Percentiles rank a stretch among this genome's conserved stretches.
phyloP scores from a whole-genome alignment of 2,329 filamentous ascomycete genomes.

The Periconia macrospinosa region DNA sequence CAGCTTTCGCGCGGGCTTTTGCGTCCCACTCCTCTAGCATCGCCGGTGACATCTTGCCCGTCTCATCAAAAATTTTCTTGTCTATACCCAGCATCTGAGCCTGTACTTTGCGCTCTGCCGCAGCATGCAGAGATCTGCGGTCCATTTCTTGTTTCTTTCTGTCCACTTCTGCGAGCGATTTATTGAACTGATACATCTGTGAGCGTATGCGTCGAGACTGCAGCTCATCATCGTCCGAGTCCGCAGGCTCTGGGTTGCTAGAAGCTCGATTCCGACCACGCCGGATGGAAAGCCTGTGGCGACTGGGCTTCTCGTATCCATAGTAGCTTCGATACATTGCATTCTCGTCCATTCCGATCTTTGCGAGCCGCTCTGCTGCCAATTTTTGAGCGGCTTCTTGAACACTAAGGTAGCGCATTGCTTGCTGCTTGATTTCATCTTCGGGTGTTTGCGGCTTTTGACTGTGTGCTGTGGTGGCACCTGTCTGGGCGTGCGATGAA shows the following conservation, averaged over 20 bases:
- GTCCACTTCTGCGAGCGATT: conserved; percentile 68
- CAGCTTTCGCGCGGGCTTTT: conserved; percentile 71
- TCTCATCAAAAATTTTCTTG: conserved; percentile 74
- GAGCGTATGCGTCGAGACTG: conserved; percentile 72
- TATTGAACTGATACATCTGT: conserved; percentile 79
- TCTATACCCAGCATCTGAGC: conserved; percentile 79
- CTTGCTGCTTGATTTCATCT: conserved; percentile 56
- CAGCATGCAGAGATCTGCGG: conserved; percentile 72
- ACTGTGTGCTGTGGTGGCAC: conserved; percentile 36
- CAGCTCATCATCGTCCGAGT: conserved; percentile 64
- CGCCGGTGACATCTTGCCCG: conserved; percentile 70
- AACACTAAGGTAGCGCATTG: conserved; percentile 61
- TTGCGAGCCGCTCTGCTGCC: conserved; percentile 79
- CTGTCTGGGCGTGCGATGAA: conserved; percentile 42
- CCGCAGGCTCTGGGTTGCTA: conserved; percentile 61
- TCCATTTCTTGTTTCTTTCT: conserved; percentile 74
- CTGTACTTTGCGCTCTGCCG: conserved; percentile 84
- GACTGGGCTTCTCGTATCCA: conserved; percentile 57
- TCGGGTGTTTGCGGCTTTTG: conserved; percentile 33
- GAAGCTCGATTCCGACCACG: conserved; percentile 63
- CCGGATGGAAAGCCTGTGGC: conserved; percentile 54
- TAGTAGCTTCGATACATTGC: conserved; percentile 77
- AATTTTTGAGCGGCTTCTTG: conserved; percentile 87
- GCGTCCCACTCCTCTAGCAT: conserved; percentile 77
- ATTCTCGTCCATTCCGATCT: conserved; percentile 71